phyloP scores from a whole-genome alignment of 2,329 filamentous ascomycete genomes.

The Akanthomyces uredinophilus region DNA sequence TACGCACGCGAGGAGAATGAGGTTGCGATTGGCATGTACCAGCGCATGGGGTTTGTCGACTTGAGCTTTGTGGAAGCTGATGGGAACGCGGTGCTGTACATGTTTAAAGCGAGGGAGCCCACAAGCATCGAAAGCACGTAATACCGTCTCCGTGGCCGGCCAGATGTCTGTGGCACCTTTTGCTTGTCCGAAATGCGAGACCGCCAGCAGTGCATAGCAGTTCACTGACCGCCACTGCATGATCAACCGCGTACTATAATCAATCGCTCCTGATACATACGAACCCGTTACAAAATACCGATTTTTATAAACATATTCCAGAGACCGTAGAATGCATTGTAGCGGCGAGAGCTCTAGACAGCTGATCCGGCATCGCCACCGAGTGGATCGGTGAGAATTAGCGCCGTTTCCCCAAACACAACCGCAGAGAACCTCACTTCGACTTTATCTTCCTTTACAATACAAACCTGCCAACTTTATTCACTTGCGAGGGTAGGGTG shows the following conservation, averaged over 20 bases:
- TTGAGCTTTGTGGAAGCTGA: conserved; percentile 12
- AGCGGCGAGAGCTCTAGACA: too few relatives aligned
- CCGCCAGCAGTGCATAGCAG: too few relatives aligned
- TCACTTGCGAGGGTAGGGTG: background rate
- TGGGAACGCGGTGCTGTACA: conserved; percentile 3
- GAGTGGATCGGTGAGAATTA: background rate
- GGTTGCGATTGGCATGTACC: conserved; percentile 4
- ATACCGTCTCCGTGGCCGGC: too few relatives aligned
- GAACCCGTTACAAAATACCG: too few relatives aligned
- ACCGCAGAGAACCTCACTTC: background rate
- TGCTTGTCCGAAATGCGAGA: too few relatives aligned
- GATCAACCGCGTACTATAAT: too few relatives aligned
- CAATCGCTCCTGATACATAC: too few relatives aligned
- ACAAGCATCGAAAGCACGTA: background rate
- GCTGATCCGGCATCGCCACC: background rate
- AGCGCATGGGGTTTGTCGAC: background rate
- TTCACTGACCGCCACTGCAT: too few relatives aligned
- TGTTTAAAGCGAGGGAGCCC: background rate
- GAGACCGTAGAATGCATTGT: too few relatives aligned
- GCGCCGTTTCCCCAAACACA: background rate
- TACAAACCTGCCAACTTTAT: background rate
- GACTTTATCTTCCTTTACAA: background rate
- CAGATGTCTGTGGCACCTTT: too few relatives aligned
- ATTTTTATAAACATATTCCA: too few relatives aligned
- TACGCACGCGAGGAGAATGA: background rate